Conservation (phyloP, 225 moss, liverwort and hornwort genomes). For the Climacium dendroides region DNA sequence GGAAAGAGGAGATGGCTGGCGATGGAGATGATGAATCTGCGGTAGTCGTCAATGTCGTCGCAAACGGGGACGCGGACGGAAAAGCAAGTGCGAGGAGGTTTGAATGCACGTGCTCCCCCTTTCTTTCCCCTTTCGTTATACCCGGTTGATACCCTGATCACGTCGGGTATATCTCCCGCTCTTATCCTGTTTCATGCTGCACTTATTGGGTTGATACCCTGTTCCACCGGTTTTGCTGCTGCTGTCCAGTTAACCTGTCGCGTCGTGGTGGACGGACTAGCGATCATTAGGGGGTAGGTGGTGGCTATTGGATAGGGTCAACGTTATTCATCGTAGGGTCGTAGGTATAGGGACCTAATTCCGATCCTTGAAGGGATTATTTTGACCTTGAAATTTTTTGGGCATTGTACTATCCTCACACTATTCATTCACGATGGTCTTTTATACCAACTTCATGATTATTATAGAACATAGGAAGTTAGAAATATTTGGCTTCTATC, state of each 20-base stretch:
- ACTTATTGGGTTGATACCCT: background rate
- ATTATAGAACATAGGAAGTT: background rate
- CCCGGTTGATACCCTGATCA: background rate
- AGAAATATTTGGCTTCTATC: background rate
- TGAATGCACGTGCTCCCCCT: conserved; percentile 10
- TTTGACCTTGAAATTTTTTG: background rate
- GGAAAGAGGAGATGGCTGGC: background rate
- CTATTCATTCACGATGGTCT: background rate
- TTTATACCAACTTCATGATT: background rate
- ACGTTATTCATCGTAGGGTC: background rate
- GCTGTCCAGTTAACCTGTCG: background rate
- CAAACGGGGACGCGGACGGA: background rate
- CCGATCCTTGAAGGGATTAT: background rate
- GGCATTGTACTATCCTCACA: background rate
- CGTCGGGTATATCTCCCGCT: too few relatives aligned
- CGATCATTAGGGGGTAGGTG: background rate
- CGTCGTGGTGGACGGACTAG: background rate
- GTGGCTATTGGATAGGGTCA: background rate
- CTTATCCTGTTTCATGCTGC: background rate
- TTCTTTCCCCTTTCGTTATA: background rate
- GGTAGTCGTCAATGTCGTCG: background rate
- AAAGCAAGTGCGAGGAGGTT: background rate
- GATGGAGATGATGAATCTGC: background rate
- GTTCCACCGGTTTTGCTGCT: too few relatives aligned
- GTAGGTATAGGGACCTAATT: background rate